phyloP scores from a whole-genome alignment of 106 monocot genomes.

The Alisma plantagoaquatica region DNA sequence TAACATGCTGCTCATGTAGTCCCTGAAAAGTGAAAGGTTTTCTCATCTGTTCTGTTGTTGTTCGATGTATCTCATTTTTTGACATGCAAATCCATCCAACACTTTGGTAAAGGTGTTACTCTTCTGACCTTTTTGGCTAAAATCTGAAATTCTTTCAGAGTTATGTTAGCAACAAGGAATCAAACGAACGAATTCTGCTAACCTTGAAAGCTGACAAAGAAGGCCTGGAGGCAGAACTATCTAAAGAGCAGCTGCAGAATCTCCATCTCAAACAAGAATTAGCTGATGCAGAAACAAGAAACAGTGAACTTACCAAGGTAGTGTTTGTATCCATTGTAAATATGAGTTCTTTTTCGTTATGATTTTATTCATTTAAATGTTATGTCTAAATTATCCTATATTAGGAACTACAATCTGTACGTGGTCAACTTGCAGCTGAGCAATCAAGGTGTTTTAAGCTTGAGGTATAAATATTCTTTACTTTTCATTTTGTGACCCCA shows the following conservation, averaged over 20 bases:
- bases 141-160: neutral
- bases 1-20: no score
- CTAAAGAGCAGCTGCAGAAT: slow-evolving; percentile 50
- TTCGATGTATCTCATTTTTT: no score
- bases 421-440: slow-evolving; percentile 81
- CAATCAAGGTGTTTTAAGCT: slow-evolving; percentile 95
- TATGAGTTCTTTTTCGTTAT: neutral
- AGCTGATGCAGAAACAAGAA: slow-evolving; percentile 51
- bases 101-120: no score
- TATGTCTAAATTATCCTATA: neutral
- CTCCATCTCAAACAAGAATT: slow-evolving; percentile 63
- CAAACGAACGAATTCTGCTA: slow-evolving; percentile 22
- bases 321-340: neutral
- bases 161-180: slow-evolving; percentile 32
- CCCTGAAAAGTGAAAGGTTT: no score
- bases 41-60: no score
- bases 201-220: slow-evolving; percentile 64
- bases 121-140: no score
- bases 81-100: no score
- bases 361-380: neutral
- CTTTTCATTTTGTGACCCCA: no score
- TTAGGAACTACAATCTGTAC: slow-evolving; percentile 80
- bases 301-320: slow-evolving; percentile 64
- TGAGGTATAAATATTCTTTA: no score
- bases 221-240: slow-evolving; percentile 50